Evolutionary conservation across 225 moss, liverwort and hornwort species (phyloP).

Genomic region (Anthoceros angustus): DNA sequence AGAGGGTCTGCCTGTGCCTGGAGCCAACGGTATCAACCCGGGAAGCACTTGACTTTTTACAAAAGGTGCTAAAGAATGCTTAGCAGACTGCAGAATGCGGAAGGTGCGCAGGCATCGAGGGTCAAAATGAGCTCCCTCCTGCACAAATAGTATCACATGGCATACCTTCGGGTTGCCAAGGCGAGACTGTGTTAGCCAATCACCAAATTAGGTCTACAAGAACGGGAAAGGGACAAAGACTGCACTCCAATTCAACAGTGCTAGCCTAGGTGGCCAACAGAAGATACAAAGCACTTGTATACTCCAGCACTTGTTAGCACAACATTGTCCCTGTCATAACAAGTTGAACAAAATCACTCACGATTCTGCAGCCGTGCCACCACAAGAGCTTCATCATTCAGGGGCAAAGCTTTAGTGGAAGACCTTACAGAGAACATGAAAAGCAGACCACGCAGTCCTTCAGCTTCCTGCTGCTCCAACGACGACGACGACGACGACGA

Average conservation of each 20-base stretch:
- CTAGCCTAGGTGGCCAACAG: slow-evolving; percentile 1
- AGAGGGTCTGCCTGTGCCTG: slow-evolving; percentile 36
- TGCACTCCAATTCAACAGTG: background rate
- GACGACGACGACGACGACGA: background rate
- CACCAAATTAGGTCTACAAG: background rate
- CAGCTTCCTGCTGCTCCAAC: slow-evolving; percentile 67
- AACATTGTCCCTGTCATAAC: background rate
- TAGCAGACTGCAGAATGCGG: slow-evolving; percentile 84
- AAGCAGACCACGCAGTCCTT: slow-evolving; percentile 77
- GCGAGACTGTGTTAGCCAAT: slow-evolving; percentile 3
- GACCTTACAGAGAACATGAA: slow-evolving; percentile 99
- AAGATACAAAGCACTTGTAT: background rate
- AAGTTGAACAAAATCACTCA: too few relatives aligned
- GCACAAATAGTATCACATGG: slow-evolving; percentile 79
- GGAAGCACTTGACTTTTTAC: slow-evolving; percentile 87
- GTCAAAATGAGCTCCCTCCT: slow-evolving; percentile 80
- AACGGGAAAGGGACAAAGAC: background rate
- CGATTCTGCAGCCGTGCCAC: background rate
- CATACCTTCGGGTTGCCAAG: slow-evolving; percentile 49
- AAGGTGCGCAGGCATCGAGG: slow-evolving; percentile 63
- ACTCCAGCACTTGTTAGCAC: background rate
- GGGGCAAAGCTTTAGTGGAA: slow-evolving; percentile 14
- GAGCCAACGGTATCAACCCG: slow-evolving; percentile 50
- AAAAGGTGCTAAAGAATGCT: slow-evolving; percentile 83
- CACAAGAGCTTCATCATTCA: background rate